Base-by-base conservation (phyloP, 805 yeast genomes). In the Pichia gijzeniarum region DNA sequence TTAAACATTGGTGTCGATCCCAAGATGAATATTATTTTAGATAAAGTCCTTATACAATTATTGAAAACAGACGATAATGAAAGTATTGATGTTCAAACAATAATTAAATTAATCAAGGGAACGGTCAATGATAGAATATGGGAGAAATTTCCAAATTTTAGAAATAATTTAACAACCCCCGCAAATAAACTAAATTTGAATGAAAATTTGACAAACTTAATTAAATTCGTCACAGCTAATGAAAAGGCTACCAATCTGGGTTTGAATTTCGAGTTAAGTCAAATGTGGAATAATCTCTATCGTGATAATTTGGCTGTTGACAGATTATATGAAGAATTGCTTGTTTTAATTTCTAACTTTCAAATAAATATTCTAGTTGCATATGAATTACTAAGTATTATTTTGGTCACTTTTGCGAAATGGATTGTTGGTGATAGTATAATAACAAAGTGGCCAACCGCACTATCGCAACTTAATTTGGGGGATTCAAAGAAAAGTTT, bases 231-330 rank as follows among this genome's bases (percentile, higher is more conserved):
- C 25, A 12, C 47, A 22, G 9, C 20, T 18, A 38, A 12, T 21
- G 33, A 32, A 43, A 43, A 12, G 4, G 20, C 13, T 30, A 39
- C 3, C 28, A 34, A 5, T 20, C n/a, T 18, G 44, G 28, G 6
- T 62, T 62, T 45, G 62, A 60, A 33, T 41, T 62, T 62, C 44
- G 62, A 60, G 34, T 41, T 62, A 16, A 44, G 47, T 3, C 27
- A 41, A 3, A 43, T 59, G 19, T 60, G 58, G 53, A 20, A 27
- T 13, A 12, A 16, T 3, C 13, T 50, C 4, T 28, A 36, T 18
- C 16, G 19, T 12, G 13, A 35, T 3, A 22, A 33, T 20, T 35
- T 48, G 18, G 40, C 43, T 12, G 39, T 60, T 28, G 64, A 60
- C 30, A 55, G 52, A 51, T 52, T 62, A 30, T 59, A 52, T 42